These are phyloP conservation scores for Magnaporthiopsis incrustans DNA, from an alignment of 2,329 filamentous ascomycete genomes.

Conservation along the genomic window DNA sequence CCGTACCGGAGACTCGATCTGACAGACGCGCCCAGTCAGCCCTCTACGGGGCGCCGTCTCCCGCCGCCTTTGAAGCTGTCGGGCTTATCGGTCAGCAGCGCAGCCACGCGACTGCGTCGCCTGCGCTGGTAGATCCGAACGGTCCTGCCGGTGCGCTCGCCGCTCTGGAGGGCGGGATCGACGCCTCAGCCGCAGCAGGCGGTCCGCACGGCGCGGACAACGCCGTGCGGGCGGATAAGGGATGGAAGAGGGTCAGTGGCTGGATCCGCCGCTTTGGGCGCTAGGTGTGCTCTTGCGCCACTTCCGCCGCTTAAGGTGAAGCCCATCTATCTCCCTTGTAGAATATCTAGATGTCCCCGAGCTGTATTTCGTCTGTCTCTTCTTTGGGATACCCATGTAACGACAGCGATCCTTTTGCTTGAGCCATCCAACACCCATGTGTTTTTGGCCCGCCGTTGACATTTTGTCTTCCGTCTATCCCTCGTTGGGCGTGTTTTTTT, in stretches of 20 bases:
- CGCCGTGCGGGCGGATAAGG: constrained; percentile 6
- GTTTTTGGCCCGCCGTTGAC: neutral
- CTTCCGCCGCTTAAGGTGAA: neutral
- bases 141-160: constrained; percentile 4
- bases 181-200: neutral
- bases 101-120: constrained; percentile 7
- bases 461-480: neutral
- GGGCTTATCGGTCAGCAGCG: neutral
- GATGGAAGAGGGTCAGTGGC: constrained; percentile 22
- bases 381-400: no score
- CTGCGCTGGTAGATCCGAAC: neutral
- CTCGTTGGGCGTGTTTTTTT: neutral
- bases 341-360: no score
- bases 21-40: constrained; percentile 3
- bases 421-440: neutral
- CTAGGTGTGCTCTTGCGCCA: constrained; percentile 14
- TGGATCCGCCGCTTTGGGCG: constrained; percentile 25
- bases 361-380: no score
- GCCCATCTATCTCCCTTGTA: no score
- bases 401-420: neutral
- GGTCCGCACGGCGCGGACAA: neutral
- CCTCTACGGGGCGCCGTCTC: neutral
- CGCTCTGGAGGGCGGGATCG: constrained; percentile 11
- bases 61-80: constrained; percentile 7
- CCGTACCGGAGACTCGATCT: neutral